A percentile compares a stretch with the other conserved stretches of the same genome.
These are phyloP conservation scores for Ophiorrhiza pumila DNA, from an alignment of 257 asterid species.

Conservation along the genomic window DNA sequence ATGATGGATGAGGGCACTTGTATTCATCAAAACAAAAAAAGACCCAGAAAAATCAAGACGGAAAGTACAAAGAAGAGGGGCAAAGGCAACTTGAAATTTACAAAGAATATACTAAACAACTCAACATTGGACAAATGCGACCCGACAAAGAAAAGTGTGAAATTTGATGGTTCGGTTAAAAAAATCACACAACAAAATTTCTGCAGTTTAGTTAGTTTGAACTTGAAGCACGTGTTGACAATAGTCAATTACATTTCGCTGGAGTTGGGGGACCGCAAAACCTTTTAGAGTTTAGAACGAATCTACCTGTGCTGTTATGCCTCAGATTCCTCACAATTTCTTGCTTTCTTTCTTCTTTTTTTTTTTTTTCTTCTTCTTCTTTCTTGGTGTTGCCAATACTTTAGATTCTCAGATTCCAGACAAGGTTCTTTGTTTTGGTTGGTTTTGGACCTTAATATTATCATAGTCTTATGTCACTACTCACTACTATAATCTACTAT, in stretches of 20 bases:
- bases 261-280: neutral
- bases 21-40: neutral
- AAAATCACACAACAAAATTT: neutral
- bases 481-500: neutral
- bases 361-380: neutral
- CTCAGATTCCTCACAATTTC: slow-evolving; percentile 3
- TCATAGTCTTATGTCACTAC: too few relatives aligned
- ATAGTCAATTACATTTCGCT: neutral
- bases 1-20: neutral
- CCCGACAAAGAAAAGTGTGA: neutral
- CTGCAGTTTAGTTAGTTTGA: neutral
- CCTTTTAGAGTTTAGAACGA: too few relatives aligned
- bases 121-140: neutral
- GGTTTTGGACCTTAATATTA: too few relatives aligned
- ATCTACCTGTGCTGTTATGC: slow-evolving; percentile 14
- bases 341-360: neutral
- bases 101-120: neutral
- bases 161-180: neutral
- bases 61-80: too few relatives aligned
- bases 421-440: neutral
- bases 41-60: slow-evolving; percentile 1
- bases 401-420: neutral
- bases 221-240: neutral
- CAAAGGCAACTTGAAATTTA: too few relatives aligned
- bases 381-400: too few relatives aligned